A percentile compares a stretch with the other conserved stretches of the same genome.
Conservation (phyloP, 495 filamentous ascomycete species). For the Penicilliopsis zonata region DNA sequence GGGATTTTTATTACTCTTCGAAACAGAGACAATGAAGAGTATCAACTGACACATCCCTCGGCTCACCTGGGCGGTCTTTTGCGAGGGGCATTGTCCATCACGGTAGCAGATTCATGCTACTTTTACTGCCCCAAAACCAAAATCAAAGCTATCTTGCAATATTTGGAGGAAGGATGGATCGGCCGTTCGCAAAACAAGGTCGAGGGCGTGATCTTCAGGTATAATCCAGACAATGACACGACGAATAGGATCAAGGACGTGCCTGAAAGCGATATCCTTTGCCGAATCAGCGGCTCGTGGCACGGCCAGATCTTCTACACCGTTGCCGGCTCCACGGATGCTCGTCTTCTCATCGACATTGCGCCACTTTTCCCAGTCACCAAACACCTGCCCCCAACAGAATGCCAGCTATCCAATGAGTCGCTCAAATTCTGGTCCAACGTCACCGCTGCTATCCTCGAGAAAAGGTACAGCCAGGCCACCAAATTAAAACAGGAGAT, state of each 20-base stretch:
- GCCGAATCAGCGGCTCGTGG: slow-evolving; percentile 78
- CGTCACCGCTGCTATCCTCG: slow-evolving; percentile 77
- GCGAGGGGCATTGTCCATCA: slow-evolving; percentile 70
- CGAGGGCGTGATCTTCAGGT: slow-evolving; percentile 82
- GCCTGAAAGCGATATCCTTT: slow-evolving; percentile 67
- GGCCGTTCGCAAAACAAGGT: slow-evolving; percentile 83
- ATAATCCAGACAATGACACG: slow-evolving; percentile 69
- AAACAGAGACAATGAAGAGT: slow-evolving; percentile 72
- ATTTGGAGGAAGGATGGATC: slow-evolving; percentile 90
- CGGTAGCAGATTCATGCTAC: slow-evolving; percentile 78
- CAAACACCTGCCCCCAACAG: slow-evolving; percentile 65
- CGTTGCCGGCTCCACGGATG: slow-evolving; percentile 41
- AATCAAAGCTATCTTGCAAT: slow-evolving; percentile 82
- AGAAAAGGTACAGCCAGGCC: slow-evolving; percentile 73
- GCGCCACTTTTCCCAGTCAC: slow-evolving; percentile 61
- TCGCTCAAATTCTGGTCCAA: slow-evolving; percentile 77
- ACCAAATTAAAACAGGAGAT: slow-evolving; percentile 82
- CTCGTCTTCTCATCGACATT: slow-evolving; percentile 75
- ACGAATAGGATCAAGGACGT: slow-evolving; percentile 73
- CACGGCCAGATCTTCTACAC: slow-evolving; percentile 58
- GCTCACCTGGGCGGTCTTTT: slow-evolving; percentile 87
- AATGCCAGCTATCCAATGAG: slow-evolving; percentile 77
- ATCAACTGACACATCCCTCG: slow-evolving; percentile 86
- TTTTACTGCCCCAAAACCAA: slow-evolving; percentile 77
- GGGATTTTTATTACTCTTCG: slow-evolving; percentile 89